These are phyloP conservation scores for Corrigiola litoralis DNA, from an alignment of 179 eudicot species.

Conservation along the genomic window DNA sequence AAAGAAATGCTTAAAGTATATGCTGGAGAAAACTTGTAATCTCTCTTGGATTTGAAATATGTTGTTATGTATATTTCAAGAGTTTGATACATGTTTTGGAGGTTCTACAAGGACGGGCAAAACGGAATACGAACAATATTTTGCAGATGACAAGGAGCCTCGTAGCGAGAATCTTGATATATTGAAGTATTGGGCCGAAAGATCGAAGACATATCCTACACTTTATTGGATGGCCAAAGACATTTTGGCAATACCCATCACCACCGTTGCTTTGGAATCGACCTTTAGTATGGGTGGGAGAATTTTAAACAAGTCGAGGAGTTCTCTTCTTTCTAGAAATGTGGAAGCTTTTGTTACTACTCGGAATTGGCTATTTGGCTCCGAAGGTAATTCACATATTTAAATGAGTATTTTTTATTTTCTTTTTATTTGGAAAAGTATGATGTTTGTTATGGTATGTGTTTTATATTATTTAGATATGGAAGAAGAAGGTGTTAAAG, in stretches of 20 bases:
- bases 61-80: no score
- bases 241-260: not conserved
- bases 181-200: not conserved
- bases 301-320: not conserved
- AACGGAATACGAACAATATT: no score
- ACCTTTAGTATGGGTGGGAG: not conserved
- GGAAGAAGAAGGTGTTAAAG: no score
- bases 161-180: not conserved
- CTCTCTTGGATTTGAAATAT: no score
- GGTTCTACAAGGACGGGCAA: no score
- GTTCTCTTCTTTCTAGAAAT: not conserved
- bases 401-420: not conserved
- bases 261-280: not conserved
- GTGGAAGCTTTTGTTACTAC: not conserved
- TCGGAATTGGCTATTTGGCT: not conserved
- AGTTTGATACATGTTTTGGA: no score
- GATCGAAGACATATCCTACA: not conserved
- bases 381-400: not conserved
- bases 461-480: not conserved
- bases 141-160: no score
- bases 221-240: not conserved
- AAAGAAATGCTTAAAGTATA: no score
- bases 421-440: not conserved
- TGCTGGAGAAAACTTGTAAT: no score
- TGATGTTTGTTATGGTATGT: not conserved